Evolutionary conservation across 768 basidiomycete species (phyloP), one percentile per base, ranked within the genome.

Genomic region (Mycena kentingensis): DNA sequence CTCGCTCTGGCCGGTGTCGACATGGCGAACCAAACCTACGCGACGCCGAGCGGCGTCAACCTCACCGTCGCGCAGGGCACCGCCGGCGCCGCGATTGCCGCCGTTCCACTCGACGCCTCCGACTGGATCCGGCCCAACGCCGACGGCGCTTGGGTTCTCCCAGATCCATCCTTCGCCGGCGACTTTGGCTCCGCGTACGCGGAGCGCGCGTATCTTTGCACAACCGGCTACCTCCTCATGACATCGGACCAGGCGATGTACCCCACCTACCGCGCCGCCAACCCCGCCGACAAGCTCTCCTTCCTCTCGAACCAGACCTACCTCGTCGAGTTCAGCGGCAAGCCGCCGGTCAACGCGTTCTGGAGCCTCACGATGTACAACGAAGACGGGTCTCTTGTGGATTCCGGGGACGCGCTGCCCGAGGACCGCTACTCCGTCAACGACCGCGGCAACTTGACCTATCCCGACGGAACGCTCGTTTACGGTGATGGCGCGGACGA

Each of bases 311-410:
- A 46, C 15, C 4, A 37, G 16, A 31, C 44, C 5, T 52, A 52
- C 12, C 1, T 29, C 19, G 34, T 51, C 5, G 26, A 36, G 50
- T 51, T 45, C 34, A 19, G 6, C 19, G 43, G 50, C n/a, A 46
- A 52, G 51, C 52, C 42, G 36, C 28, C 0, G 28, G 52, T 48
- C 26, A n/a, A 2, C 5, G 52, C 24, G 19, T 49, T 54, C 35
- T 54, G 52, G 52, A 54, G 52, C 13, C 19, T 54, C 35, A 54
- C 52, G 7, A 34, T 49, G 16, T 54, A 54, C 21, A 31, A 36
- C 18, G 32, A 16, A 24, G 27, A 18, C 2, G 46, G 52, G 18
- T 54, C 19, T 13, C 32, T 54, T 19, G 46, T 54, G 16, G 32
- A 42, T 7, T n/a, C n/a, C n/a, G n/a, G n/a, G n/a, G 49, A 54